These are phyloP conservation scores for Euphorbia tirucalli DNA, from an alignment of 345 rosid genomes.

Conservation along the genomic window DNA sequence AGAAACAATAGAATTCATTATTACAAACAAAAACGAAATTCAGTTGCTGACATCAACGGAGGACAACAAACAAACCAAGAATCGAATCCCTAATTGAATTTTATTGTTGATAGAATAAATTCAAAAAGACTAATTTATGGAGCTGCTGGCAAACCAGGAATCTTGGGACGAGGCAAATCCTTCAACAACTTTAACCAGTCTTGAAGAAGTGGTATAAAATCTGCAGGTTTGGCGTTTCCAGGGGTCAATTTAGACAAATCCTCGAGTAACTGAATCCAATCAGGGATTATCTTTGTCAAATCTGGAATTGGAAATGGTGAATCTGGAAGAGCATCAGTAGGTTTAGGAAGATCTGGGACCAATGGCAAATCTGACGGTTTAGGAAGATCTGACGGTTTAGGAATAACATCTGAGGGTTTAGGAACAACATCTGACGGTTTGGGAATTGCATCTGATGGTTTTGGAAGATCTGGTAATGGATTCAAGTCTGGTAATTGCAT, in stretches of 20 bases:
- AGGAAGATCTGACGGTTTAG: not conserved
- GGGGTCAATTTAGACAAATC: not conserved
- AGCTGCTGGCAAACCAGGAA: not conserved
- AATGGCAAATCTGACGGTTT: not conserved
- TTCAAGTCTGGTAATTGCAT: not conserved
- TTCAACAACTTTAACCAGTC: not conserved
- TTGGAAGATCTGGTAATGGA: not conserved
- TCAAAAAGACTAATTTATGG: too few relatives aligned
- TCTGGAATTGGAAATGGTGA: not conserved
- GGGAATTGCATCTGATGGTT: too few relatives aligned
- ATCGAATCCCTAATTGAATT: too few relatives aligned
- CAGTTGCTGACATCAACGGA: too few relatives aligned
- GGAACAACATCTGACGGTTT: too few relatives aligned
- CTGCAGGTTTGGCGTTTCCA: not conserved
- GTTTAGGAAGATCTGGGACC: not conserved
- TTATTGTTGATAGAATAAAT: too few relatives aligned
- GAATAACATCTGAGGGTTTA: too few relatives aligned
- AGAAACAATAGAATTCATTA: too few relatives aligned
- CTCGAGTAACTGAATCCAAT: not conserved
- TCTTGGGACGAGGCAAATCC: not conserved
- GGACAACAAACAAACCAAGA: too few relatives aligned
- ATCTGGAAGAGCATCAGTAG: not conserved
- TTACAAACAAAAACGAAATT: too few relatives aligned
- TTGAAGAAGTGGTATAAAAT: not conserved
- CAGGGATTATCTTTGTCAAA: not conserved